A percentile compares a stretch with the other conserved stretches of the same genome.
Evolutionary conservation across 2,329 filamentous ascomycete species (phyloP).

Genomic region (Neoscytalidium dimidiatum): DNA sequence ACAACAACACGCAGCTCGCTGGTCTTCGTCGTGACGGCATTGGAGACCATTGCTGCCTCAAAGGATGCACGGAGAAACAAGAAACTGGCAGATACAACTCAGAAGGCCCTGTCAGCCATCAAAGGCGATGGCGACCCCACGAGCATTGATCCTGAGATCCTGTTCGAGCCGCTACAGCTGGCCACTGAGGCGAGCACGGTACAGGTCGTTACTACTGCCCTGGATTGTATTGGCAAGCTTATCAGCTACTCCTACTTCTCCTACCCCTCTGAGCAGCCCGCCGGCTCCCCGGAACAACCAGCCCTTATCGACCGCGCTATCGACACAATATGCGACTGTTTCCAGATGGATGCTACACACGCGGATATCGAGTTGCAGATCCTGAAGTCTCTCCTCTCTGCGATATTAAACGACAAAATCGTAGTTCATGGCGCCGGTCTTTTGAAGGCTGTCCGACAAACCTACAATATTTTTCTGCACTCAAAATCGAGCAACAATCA

Average conservation of each 20-base stretch:
- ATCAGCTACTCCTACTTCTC: conserved; percentile 99
- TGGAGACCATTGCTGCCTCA: conserved; percentile 88
- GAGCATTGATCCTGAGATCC: conserved; percentile 83
- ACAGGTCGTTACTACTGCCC: conserved; percentile 80
- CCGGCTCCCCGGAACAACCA: conserved; percentile 45
- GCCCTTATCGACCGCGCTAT: conserved; percentile 96
- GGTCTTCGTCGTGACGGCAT: conserved; percentile 90
- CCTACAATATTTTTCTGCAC: conserved; percentile 97
- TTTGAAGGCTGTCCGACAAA: conserved; percentile 93
- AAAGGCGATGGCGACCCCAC: conserved; percentile 75
- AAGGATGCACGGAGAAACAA: conserved; percentile 89
- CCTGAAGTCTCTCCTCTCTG: conserved; percentile 92
- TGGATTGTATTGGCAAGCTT: conserved; percentile 98
- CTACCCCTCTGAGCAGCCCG: conserved; percentile 55
- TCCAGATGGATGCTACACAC: conserved; percentile 92
- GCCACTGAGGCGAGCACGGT: conserved; percentile 86
- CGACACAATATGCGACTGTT: conserved; percentile 98
- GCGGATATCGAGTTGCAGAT: conserved; percentile 95
- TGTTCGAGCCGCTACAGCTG: conserved; percentile 88
- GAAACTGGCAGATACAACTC: conserved; percentile 77
- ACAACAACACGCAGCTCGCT: conserved; percentile 82
- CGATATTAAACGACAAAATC: conserved; percentile 97
- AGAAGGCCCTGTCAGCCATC: conserved; percentile 81
- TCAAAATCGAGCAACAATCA: conserved; percentile 94
- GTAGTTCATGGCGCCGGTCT: conserved; percentile 96